Evolutionary conservation across 2,329 filamentous ascomycete genomes (phyloP).

Genomic region (Diaporthe caulivora): DNA sequence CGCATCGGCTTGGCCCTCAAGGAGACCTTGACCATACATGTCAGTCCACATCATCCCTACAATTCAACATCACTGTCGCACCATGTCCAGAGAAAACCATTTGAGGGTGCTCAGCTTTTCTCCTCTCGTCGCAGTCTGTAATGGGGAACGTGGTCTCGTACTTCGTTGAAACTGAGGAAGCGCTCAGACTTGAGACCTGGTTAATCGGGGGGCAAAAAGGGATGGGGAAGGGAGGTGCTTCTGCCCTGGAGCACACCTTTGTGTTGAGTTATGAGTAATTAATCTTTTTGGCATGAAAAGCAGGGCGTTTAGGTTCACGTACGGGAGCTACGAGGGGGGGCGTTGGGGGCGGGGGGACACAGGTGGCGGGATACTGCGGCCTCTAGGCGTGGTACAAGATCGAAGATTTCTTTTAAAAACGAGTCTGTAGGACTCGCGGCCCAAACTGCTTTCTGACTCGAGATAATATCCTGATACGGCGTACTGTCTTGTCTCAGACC

Average conservation of each 20-base stretch:
- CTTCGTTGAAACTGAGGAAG: neutral
- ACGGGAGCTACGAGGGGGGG: too few species aligned
- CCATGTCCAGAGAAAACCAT: neutral
- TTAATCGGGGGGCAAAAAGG: too few species aligned
- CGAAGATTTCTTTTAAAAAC: neutral
- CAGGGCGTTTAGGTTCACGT: constrained; percentile 27
- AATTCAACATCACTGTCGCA: neutral
- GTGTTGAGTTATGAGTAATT: neutral
- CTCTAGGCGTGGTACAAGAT: neutral
- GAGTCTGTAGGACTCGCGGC: neutral
- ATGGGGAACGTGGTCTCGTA: neutral
- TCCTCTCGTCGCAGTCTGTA: neutral
- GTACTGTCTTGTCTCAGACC: neutral
- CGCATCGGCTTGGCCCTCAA: neutral
- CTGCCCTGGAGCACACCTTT: neutral
- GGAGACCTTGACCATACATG: neutral
- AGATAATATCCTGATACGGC: neutral
- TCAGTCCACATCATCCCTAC: neutral
- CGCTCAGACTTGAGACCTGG: neutral
- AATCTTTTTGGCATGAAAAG: constrained; percentile 13
- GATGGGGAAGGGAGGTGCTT: neutral
- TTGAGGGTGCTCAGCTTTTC: neutral
- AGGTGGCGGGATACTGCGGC: neutral
- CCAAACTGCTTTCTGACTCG: neutral
- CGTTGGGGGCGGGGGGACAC: too few species aligned